A percentile compares a stretch with the other conserved stretches of the same genome.
Conservation (phyloP, 1,139 yeast species). For the Hyphopichia burtonii region DNA sequence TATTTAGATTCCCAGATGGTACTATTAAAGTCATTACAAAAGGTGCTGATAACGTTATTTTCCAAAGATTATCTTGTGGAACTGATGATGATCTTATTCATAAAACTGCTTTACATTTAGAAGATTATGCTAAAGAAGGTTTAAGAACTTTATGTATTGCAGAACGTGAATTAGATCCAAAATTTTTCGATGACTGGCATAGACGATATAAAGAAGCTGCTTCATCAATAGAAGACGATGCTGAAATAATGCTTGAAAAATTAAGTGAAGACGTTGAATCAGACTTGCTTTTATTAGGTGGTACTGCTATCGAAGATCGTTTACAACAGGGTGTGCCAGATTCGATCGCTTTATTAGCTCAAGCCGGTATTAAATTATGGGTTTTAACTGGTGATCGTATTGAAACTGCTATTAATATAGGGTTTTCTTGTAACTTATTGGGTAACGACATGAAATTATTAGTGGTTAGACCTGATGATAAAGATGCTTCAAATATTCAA, state of each 20-base stretch:
- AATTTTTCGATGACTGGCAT: slow-evolving; percentile 67
- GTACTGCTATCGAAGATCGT: slow-evolving; percentile 97
- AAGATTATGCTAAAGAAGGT: slow-evolving; percentile 95
- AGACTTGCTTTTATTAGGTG: slow-evolving; percentile 74
- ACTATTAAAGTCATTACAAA: slow-evolving; percentile 68
- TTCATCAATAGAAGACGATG: slow-evolving; percentile 66
- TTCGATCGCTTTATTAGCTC: slow-evolving; percentile 76
- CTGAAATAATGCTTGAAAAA: slow-evolving; percentile 76
- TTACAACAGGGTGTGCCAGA: slow-evolving; percentile 96
- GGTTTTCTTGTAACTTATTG: slow-evolving; percentile 89
- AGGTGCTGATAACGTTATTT: slow-evolving; percentile 94
- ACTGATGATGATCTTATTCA: slow-evolving; percentile 36
- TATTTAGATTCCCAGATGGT: slow-evolving; percentile 47
- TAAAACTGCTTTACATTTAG: slow-evolving; percentile 74
- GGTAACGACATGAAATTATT: slow-evolving; percentile 85
- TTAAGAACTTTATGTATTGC: slow-evolving; percentile 93
- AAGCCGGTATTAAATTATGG: slow-evolving; percentile 96
- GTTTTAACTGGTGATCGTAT: slow-evolving; percentile 97
- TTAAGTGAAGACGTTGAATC: slow-evolving; percentile 82
- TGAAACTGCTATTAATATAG: slow-evolving; percentile 97
- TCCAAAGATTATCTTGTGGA: slow-evolving; percentile 59
- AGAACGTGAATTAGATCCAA: slow-evolving; percentile 65
- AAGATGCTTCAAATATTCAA: slow-evolving; percentile 22
- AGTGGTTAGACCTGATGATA: slow-evolving; percentile 53
- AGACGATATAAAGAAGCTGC: slow-evolving; percentile 67